phyloP scores from a whole-genome alignment of 179 eudicot species.

The Beta lomatogona region DNA sequence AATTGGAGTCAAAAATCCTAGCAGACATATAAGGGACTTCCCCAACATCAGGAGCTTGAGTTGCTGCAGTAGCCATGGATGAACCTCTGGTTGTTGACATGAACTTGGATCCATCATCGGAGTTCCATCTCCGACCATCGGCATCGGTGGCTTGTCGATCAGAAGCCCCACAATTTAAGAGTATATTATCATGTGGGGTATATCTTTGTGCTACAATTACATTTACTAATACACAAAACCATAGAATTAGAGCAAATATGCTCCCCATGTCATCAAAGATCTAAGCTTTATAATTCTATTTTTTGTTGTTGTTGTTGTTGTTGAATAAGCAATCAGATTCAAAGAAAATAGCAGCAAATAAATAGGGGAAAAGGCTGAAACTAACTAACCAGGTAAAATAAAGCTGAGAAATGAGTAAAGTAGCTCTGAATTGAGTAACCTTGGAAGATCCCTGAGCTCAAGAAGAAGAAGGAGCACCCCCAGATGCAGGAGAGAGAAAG shows the following conservation, averaged over 20 bases:
- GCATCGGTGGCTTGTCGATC: conserved; percentile 44
- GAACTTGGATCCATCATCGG: conserved; percentile 62
- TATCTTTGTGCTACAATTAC: conserved; percentile 52
- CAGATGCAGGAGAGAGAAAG: conserved; percentile 20
- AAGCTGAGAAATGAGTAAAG: neutral
- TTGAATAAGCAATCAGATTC: no score
- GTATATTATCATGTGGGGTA: conserved; percentile 56
- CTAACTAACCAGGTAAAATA: conserved; percentile 1
- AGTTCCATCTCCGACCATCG: conserved; percentile 67
- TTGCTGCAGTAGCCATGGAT: conserved; percentile 46
- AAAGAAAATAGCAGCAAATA: neutral
- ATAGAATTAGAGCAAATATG: conserved; percentile 28
- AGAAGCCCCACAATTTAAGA: conserved; percentile 72
- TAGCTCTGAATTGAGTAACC: neutral
- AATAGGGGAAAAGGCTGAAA: neutral
- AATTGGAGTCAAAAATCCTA: conserved; percentile 60
- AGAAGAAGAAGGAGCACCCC: conserved; percentile 10
- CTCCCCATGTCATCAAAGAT: conserved; percentile 39
- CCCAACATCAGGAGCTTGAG: conserved; percentile 67
- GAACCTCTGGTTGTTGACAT: conserved; percentile 42
- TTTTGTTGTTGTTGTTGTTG: no score
- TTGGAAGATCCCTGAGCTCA: conserved; percentile 10
- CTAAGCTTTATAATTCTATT: no score
- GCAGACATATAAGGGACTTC: conserved; percentile 82
- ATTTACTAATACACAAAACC: conserved; percentile 34